Evolutionary conservation across 1,139 yeast species (phyloP), one percentile per base, ranked within the genome.

Genomic region (Hyphopichia wangnamkhiaoensis): DNA sequence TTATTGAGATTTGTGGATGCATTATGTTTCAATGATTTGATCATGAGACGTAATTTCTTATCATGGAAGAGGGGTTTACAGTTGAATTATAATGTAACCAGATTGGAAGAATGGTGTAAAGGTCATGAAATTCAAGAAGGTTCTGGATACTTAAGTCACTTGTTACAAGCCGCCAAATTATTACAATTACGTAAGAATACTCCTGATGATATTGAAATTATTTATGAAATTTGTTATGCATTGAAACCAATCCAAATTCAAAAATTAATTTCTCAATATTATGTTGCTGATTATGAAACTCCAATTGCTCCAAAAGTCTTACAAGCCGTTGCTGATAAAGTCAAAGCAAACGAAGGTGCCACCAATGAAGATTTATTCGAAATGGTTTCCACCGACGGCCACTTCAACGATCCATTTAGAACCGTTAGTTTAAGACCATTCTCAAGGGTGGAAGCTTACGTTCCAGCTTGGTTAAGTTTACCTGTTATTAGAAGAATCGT

Each of bases 61-160:
- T 85, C 96, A 12, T 94, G 98, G 98, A 93, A 93, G 72, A 84
- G 98, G 59, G 98, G 98, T 39, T 76, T 94, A 50, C 98, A 94
- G 67, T 81, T 94, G 66, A 93, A 91, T 61, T 94, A 94, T 69
- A 94, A 94, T 62, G 94, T 91, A 40, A 93, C 98, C 5, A 80
- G 98, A 56, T 76, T 94, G 53, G 98, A 91, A 63, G 99, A 94
- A 68, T 94, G 98, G 98, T 93, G 98, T 66, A 93, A 90, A 67
- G 82, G 93, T 4, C 97, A 93, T 62, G 95, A 87, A 43, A 80
- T 94, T 50, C 85, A 88, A 39, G 96, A 91, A 58, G 96, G 95
- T 4, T 79, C 93, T n/a, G 79, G 84, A 30, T 84, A 90, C 56
- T 76, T 94, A 60, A 84, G 86, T 48, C 98, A 91, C 60, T 75